phyloP scores from a whole-genome alignment of 2,329 filamentous ascomycete genomes.

The Lithohypha guttulata region DNA sequence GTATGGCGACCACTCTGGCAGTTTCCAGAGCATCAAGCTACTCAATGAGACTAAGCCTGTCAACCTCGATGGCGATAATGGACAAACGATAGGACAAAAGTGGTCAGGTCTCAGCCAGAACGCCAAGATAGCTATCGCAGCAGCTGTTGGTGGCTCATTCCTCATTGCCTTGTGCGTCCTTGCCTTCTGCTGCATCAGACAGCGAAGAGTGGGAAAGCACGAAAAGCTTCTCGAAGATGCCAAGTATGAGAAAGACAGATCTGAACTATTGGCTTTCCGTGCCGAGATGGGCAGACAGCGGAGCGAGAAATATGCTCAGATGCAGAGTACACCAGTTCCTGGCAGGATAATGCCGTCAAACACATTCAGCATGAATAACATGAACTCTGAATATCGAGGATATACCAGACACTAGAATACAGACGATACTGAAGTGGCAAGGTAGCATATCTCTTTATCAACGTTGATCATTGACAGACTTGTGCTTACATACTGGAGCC shows the following conservation, averaged over 20 bases:
- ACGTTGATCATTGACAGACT: not conserved
- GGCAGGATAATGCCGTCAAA: not conserved
- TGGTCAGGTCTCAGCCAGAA: slow-evolving; percentile 35
- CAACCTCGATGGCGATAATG: slow-evolving; percentile 22
- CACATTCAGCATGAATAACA: not conserved
- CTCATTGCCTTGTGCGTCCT: slow-evolving; percentile 28
- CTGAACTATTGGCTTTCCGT: slow-evolving; percentile 26
- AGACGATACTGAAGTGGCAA: not conserved
- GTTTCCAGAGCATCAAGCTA: slow-evolving; percentile 37
- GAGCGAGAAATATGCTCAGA: slow-evolving; percentile 14
- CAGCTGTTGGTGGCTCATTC: slow-evolving; percentile 28
- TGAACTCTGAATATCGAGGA: slow-evolving; percentile 3
- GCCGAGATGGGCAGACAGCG: slow-evolving; percentile 19
- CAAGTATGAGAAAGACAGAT: slow-evolving; percentile 33
- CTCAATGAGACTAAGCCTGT: slow-evolving; percentile 27
- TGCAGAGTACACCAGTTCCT: slow-evolving; percentile 3
- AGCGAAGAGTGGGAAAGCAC: slow-evolving; percentile 39
- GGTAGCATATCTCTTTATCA: not conserved
- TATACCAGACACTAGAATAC: slow-evolving; percentile 4
- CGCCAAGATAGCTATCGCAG: slow-evolving; percentile 40
- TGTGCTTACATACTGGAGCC: no score
- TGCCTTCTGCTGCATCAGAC: slow-evolving; percentile 39
- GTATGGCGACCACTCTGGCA: slow-evolving; percentile 31
- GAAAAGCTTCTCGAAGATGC: slow-evolving; percentile 39
- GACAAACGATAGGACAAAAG: slow-evolving; percentile 19